Conservation (phyloP, 495 filamentous ascomycete genomes). For the Platismatia glauca region DNA sequence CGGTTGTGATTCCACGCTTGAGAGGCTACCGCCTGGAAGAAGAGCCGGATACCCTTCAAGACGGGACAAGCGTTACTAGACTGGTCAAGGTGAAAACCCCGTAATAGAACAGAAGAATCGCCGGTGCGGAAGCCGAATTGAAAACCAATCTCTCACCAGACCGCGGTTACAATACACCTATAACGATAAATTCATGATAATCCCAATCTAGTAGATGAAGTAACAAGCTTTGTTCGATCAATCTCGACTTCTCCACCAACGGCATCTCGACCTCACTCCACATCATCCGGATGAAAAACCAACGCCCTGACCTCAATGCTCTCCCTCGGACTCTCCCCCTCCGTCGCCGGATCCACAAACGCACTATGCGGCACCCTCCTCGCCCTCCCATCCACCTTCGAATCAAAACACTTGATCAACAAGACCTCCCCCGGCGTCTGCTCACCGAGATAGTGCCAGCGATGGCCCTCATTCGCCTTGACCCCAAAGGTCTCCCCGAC, state of each 20-base stretch:
- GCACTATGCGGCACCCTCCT: slow-evolving; percentile 53
- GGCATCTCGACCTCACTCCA: slow-evolving; percentile 6
- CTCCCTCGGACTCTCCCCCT: slow-evolving; percentile 43
- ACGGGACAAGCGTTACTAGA: slow-evolving; percentile 52
- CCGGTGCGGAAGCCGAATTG: neutral
- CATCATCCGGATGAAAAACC: slow-evolving; percentile 20
- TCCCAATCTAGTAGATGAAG: neutral
- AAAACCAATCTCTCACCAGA: neutral
- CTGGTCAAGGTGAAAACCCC: slow-evolving; percentile 37
- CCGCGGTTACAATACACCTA: neutral
- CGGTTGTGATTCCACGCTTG: slow-evolving; percentile 49
- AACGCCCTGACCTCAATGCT: slow-evolving; percentile 41
- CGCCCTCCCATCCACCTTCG: slow-evolving; percentile 46
- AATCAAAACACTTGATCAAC: slow-evolving; percentile 66
- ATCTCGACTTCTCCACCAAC: neutral
- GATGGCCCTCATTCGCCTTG: slow-evolving; percentile 32
- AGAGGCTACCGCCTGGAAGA: slow-evolving; percentile 52
- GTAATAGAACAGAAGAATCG: neutral
- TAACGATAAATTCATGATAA: neutral
- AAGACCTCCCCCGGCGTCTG: slow-evolving; percentile 53
- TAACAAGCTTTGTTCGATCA: neutral
- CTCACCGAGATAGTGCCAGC: slow-evolving; percentile 45
- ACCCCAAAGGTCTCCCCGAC: slow-evolving; percentile 41
- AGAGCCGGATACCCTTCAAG: slow-evolving; percentile 46
- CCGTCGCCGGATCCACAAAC: slow-evolving; percentile 47